A percentile compares a stretch with the other conserved stretches of the same genome.
These are phyloP conservation scores for Penicillium sp. DNA, from an alignment of 2,329 filamentous ascomycete genomes.

Conservation along the genomic window DNA sequence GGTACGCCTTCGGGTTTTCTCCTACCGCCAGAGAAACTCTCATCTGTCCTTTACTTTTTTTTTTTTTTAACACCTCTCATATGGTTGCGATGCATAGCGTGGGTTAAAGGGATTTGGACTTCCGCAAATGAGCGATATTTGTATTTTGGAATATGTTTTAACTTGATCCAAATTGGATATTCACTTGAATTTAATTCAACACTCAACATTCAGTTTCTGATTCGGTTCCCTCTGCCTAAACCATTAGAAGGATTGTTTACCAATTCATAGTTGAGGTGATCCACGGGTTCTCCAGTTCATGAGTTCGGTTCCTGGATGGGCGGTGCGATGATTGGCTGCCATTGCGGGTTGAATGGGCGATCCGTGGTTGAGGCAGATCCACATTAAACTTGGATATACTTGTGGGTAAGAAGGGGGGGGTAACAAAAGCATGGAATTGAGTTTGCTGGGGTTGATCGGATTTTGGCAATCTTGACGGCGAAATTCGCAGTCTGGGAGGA, in stretches of 20 bases:
- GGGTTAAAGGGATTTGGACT: constrained; percentile 24
- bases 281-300: background rate
- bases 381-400: background rate
- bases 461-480: too few species aligned
- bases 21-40: background rate
- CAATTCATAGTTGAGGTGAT: background rate
- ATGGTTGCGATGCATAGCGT: constrained; percentile 36
- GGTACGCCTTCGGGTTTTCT: constrained; percentile 7
- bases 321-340: constrained; percentile 3
- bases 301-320: background rate
- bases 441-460: too few species aligned
- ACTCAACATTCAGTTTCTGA: background rate
- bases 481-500: too few species aligned
- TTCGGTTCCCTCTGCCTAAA: background rate
- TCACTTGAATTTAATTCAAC: background rate
- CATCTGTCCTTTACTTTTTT: constrained; percentile 9
- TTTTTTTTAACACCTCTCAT: constrained; percentile 4
- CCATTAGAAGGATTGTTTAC: background rate
- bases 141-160: constrained; percentile 12
- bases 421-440: too few species aligned
- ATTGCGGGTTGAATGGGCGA: background rate
- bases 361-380: background rate
- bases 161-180: background rate
- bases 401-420: too few species aligned
- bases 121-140: constrained; percentile 22